Percentiles rank a stretch among this genome's conserved stretches.
Conservation (phyloP, 352 stramenopile species). For the Globisporangium carolinianum region DNA sequence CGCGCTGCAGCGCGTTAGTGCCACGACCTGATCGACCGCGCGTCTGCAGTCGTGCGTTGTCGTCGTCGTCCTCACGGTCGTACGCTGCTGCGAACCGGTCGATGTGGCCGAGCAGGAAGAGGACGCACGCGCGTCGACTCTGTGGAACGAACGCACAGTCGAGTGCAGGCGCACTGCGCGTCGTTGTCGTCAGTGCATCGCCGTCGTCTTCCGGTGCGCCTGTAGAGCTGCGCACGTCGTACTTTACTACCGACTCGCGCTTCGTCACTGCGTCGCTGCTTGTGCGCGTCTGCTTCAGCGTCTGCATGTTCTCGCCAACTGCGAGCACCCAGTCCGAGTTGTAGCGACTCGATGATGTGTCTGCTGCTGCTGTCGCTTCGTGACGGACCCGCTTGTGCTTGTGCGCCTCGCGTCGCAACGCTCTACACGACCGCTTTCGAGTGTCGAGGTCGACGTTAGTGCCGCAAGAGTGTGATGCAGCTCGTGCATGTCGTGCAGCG, state of each 20-base stretch:
- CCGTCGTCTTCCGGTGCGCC: neutral
- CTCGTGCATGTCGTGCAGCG: too few relatives aligned
- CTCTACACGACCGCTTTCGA: slow-evolving; percentile 5
- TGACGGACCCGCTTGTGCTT: neutral
- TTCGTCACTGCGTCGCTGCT: neutral
- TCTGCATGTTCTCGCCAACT: slow-evolving; percentile 9
- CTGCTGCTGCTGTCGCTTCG: too few relatives aligned
- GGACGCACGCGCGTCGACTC: slow-evolving; percentile 11
- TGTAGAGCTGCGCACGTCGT: neutral
- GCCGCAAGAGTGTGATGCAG: too few relatives aligned
- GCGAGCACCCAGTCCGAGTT: slow-evolving; percentile 8
- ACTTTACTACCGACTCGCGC: neutral
- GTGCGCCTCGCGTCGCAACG: slow-evolving; percentile 4
- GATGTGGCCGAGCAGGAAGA: slow-evolving; percentile 41
- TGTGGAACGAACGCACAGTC: slow-evolving; percentile 1
- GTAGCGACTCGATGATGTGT: neutral
- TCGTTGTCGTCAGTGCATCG: neutral
- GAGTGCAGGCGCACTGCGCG: neutral
- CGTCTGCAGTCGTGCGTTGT: neutral
- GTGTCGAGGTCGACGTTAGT: neutral
- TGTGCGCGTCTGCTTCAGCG: neutral
- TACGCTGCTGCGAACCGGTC: slow-evolving; percentile 31
- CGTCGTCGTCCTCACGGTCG: slow-evolving; percentile 11
- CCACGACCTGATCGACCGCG: neutral
- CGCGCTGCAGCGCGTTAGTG: neutral